phyloP scores from a whole-genome alignment of 306 rosid genomes.

The Lotus japonicus region DNA sequence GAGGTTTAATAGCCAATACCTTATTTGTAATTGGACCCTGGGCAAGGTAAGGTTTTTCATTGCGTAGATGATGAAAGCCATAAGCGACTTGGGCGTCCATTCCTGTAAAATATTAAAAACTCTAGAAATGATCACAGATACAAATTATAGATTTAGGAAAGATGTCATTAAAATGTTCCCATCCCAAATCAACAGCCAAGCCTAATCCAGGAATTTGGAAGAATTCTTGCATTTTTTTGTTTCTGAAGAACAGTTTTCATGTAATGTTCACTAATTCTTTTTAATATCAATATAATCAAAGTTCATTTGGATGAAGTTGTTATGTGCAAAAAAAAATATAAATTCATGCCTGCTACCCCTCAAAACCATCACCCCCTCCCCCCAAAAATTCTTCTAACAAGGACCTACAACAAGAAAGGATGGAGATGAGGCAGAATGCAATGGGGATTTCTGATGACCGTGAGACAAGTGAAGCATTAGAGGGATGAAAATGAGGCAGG shows the following conservation, averaged over 20 bases:
- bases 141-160: background rate
- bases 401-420: background rate
- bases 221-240: background rate
- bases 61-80: conserved; percentile 91
- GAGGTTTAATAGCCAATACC: conserved; percentile 34
- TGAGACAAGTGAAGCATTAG: background rate
- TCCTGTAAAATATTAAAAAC: conserved; percentile 40
- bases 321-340: background rate
- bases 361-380: background rate
- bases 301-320: background rate
- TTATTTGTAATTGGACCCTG: conserved; percentile 91
- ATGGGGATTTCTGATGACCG: background rate
- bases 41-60: conserved; percentile 90
- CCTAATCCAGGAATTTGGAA: background rate
- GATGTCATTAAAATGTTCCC: background rate
- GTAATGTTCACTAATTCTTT: background rate
- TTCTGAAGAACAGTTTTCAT: background rate
- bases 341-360: background rate
- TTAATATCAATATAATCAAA: background rate
- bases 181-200: background rate
- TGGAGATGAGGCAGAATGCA: background rate
- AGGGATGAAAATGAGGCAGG: background rate
- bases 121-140: background rate
- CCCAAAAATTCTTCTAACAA: no score
- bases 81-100: conserved; percentile 99